Conservation (phyloP, 305 asterid genomes). For the Lippia alba region DNA sequence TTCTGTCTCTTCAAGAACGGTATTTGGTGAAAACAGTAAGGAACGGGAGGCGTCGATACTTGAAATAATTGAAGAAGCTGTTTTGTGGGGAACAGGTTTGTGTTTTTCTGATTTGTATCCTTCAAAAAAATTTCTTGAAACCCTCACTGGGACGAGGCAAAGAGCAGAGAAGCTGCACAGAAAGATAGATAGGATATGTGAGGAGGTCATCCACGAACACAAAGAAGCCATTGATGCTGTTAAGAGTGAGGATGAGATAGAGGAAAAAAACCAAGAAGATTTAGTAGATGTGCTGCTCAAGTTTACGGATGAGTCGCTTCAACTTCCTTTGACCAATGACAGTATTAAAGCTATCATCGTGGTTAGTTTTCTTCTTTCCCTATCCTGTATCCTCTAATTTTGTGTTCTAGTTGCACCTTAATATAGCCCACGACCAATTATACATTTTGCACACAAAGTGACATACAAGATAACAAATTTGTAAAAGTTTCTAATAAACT, state of each 20-base stretch:
- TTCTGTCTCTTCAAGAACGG: too few species aligned
- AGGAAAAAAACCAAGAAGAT: constrained; percentile 21
- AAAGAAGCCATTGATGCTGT: neutral
- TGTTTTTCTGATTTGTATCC: neutral
- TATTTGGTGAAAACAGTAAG: neutral
- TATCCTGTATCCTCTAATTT: neutral
- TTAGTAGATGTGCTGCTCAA: constrained; percentile 39
- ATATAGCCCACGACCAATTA: too few species aligned
- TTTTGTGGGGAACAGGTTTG: neutral
- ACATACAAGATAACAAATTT: too few species aligned
- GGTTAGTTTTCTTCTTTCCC: constrained; percentile 2
- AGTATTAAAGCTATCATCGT: constrained; percentile 29
- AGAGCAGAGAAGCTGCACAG: neutral
- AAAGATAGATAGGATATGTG: neutral
- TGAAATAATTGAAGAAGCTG: neutral
- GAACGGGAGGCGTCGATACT: neutral
- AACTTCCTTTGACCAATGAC: constrained; percentile 26
- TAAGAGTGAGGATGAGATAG: neutral
- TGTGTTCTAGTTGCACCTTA: too few species aligned
- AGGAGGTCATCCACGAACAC: neutral
- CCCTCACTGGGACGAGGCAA: neutral
- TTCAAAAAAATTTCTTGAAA: neutral
- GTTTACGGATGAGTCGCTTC: constrained; percentile 16
- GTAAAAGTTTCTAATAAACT: too few species aligned
- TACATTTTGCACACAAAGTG: too few species aligned